These are phyloP conservation scores for Dalechampia spathulata DNA, from an alignment of 441 rosid species.

Conservation along the genomic window DNA sequence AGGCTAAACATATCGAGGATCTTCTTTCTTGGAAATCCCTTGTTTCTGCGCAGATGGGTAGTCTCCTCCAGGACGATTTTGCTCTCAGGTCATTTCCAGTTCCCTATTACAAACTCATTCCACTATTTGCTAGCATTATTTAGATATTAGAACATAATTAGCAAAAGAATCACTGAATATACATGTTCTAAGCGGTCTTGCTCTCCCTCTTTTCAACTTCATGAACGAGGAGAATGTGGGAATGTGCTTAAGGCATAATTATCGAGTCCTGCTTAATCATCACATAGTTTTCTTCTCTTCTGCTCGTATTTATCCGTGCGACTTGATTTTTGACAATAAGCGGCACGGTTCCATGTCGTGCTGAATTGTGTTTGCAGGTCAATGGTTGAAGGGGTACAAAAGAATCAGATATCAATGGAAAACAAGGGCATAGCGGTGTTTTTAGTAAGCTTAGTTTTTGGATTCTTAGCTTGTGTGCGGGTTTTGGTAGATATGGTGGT, in stretches of 20 bases:
- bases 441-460: slow-evolving; percentile 46
- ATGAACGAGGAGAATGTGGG: too few relatives aligned
- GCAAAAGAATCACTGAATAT: neutral
- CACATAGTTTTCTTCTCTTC: too few relatives aligned
- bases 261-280: too few relatives aligned
- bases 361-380: slow-evolving; percentile 45
- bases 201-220: too few relatives aligned
- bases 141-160: neutral
- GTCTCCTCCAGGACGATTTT: slow-evolving; percentile 30
- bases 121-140: neutral
- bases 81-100: slow-evolving; percentile 43
- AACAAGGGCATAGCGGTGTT: slow-evolving; percentile 56
- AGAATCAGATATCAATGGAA: slow-evolving; percentile 53
- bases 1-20: slow-evolving; percentile 50
- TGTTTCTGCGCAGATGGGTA: slow-evolving; percentile 42
- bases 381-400: slow-evolving; percentile 42
- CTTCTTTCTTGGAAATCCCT: slow-evolving; percentile 51
- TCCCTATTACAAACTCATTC: neutral
- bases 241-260: too few relatives aligned
- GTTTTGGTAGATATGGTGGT: slow-evolving; percentile 34
- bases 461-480: slow-evolving; percentile 42
- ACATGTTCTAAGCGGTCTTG: too few relatives aligned
- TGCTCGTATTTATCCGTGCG: too few relatives aligned
- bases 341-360: too few relatives aligned
- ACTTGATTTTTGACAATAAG: too few relatives aligned